These are phyloP conservation scores for Xylaria venustula DNA, from an alignment of 495 filamentous ascomycete species.

Conservation along the genomic window DNA sequence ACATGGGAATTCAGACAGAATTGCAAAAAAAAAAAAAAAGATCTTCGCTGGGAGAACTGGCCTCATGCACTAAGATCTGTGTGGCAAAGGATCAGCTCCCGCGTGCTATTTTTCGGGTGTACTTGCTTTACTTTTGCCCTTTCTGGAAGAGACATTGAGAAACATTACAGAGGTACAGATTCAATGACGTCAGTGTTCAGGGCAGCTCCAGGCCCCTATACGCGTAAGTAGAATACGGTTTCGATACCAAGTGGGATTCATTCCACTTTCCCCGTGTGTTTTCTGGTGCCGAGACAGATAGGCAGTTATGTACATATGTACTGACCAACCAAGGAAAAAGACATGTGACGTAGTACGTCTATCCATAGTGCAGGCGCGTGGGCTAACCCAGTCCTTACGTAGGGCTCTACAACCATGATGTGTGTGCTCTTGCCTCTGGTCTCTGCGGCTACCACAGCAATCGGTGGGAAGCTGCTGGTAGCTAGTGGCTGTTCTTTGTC, in stretches of 20 bases:
- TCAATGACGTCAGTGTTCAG: constrained; percentile 9
- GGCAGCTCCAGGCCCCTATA: too few species aligned
- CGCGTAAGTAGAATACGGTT: not conserved
- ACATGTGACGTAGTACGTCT: constrained; percentile 3
- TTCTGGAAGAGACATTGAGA: not conserved
- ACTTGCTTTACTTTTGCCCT: not conserved
- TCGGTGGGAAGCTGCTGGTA: not conserved
- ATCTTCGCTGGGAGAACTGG: too few species aligned
- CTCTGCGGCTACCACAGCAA: not conserved
- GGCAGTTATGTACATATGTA: too few species aligned
- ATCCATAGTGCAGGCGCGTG: not conserved
- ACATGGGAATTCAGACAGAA: too few species aligned
- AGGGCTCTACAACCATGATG: not conserved
- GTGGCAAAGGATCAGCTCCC: not conserved
- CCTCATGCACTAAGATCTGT: too few species aligned
- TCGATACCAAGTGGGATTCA: not conserved
- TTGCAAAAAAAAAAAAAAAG: too few species aligned
- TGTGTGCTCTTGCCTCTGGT: not conserved
- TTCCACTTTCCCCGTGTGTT: not conserved
- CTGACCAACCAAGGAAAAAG: too few species aligned
- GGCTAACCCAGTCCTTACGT: not conserved
- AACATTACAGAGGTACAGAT: not conserved
- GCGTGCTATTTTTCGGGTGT: not conserved
- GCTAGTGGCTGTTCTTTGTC: not conserved
- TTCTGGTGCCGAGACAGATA: not conserved